Percentiles rank a stretch among this genome's conserved stretches.
Evolutionary conservation across 2,329 filamentous ascomycete genomes (phyloP).

Genomic region (Cordyceps tenuipes): DNA sequence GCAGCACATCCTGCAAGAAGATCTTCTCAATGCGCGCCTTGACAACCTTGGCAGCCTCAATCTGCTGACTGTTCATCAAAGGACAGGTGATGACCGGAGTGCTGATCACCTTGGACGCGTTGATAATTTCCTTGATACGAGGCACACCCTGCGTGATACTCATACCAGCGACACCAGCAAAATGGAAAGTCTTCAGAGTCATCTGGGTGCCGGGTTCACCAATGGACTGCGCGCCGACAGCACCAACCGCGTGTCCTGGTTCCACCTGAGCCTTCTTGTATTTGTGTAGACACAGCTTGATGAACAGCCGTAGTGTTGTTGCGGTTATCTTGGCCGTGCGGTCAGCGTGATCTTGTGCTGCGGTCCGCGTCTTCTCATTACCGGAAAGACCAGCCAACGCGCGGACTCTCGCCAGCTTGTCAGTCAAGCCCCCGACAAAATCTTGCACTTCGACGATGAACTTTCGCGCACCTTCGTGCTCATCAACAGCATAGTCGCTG

Average conservation of each 20-base stretch:
- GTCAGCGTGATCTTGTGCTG: slow-evolving; percentile 43
- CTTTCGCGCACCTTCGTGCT: slow-evolving; percentile 71
- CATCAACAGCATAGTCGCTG: slow-evolving; percentile 61
- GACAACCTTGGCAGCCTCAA: slow-evolving; percentile 78
- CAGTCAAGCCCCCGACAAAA: slow-evolving; percentile 57
- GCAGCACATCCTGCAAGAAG: slow-evolving; percentile 71
- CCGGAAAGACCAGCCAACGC: slow-evolving; percentile 41
- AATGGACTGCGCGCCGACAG: slow-evolving; percentile 94
- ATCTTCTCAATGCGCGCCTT: slow-evolving; percentile 95
- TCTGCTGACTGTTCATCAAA: slow-evolving; percentile 64
- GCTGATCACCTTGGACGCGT: slow-evolving; percentile 87
- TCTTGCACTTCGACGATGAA: slow-evolving; percentile 73
- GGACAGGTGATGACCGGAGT: slow-evolving; percentile 90
- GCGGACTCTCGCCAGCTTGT: slow-evolving; percentile 49
- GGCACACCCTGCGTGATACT: slow-evolving; percentile 98
- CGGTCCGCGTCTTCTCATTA: slow-evolving; percentile 16
- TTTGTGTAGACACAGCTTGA: slow-evolving; percentile 76
- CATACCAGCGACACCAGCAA: slow-evolving; percentile 98
- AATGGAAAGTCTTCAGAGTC: slow-evolving; percentile 99
- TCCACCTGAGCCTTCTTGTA: slow-evolving; percentile 88
- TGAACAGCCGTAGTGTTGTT: slow-evolving; percentile 65
- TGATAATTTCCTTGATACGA: slow-evolving; percentile 99
- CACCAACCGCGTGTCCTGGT: slow-evolving; percentile 90
- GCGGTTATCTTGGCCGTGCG: slow-evolving; percentile 78
- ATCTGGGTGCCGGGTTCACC: slow-evolving; percentile 98